Conservation (phyloP, 75 land plant genomes). For the Cryptomeria japonica region DNA sequence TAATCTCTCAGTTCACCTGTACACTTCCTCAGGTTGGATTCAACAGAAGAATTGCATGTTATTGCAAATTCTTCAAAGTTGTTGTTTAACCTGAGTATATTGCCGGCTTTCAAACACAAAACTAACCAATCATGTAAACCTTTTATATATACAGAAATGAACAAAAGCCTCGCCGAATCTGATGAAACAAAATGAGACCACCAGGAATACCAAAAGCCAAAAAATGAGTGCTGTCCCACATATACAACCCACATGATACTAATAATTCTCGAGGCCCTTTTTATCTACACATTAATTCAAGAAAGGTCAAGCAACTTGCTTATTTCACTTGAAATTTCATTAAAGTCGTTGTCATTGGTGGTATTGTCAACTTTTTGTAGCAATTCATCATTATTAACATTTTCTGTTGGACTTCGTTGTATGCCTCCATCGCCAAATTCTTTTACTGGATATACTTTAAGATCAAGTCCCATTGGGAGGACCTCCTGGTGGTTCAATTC, state of each 20-base stretch:
- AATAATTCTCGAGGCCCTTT: background rate
- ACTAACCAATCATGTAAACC: constrained; percentile 5
- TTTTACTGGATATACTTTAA: background rate
- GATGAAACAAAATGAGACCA: constrained; percentile 12
- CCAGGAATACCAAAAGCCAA: background rate
- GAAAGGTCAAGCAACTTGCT: constrained; percentile 17
- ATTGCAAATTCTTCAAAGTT: constrained; percentile 1
- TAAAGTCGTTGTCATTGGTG: background rate
- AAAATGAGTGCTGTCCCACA: background rate
- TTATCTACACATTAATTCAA: background rate
- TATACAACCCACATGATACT: background rate
- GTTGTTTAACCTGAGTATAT: constrained; percentile 10
- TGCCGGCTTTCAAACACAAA: constrained; percentile 1
- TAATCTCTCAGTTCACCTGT: constrained; percentile 14
- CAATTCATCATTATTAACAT: constrained; percentile 8
- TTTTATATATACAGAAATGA: constrained; percentile 15
- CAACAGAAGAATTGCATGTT: constrained; percentile 6
- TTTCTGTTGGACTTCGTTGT: background rate
- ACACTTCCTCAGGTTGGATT: constrained; percentile 17
- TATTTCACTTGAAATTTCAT: constrained; percentile 12
- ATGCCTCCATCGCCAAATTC: background rate
- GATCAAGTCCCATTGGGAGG: constrained; percentile 7
- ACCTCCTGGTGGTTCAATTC: background rate
- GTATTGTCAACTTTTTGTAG: background rate
- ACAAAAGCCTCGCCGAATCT: background rate